Base-by-base conservation (phyloP, 768 basidiomycete species). In the Mycena venus region DNA sequence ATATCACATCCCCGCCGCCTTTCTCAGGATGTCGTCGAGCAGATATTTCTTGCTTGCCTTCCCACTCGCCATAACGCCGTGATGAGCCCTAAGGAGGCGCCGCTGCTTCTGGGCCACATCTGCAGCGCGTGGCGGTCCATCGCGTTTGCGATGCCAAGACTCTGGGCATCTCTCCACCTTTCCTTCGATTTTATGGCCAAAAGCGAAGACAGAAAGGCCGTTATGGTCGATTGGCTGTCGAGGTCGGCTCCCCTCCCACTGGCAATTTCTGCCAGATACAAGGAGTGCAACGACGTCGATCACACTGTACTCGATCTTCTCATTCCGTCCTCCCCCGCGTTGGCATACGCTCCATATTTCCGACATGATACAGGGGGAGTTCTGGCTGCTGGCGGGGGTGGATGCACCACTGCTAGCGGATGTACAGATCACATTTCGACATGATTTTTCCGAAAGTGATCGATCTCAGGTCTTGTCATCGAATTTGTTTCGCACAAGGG, bases 101-200 rank as follows among this genome's bases (percentile, higher is more conserved):
- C 82, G 4, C 73, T 83, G 15, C 76, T 80, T n/a, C 75, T 83
- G 17, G 77, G 82, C 2, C 79, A 62, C 14, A 76, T n/a, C n/a
- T n/a, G n/a, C n/a, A n/a, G n/a, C n/a, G n/a, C n/a, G n/a, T n/a
- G n/a, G n/a, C n/a, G n/a, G 29, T 40, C 72, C 11, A 61, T 80
- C 14, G 36, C 77, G 40, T 78, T 49, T 4, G 47, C 47, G 14
- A 49, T 49, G 47, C 47, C 47, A 23, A 25, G 47, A 15, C 47
- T 49, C 21, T 60, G 58, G 32, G 21, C 34, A 15, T 60, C 58
- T 38, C 11, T 60, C 21, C 58, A 60, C 58, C 36, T 60, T 17
- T 55, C 27, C 29, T 15, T 7, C 27, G 53, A 55, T 5, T 55
- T 31, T 21, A 29, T 55, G 1, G 8, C 7, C 53, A 14, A 17